Base-by-base conservation (phyloP, 1,139 yeast genomes). In the Scheffersomyces stambukii region DNA sequence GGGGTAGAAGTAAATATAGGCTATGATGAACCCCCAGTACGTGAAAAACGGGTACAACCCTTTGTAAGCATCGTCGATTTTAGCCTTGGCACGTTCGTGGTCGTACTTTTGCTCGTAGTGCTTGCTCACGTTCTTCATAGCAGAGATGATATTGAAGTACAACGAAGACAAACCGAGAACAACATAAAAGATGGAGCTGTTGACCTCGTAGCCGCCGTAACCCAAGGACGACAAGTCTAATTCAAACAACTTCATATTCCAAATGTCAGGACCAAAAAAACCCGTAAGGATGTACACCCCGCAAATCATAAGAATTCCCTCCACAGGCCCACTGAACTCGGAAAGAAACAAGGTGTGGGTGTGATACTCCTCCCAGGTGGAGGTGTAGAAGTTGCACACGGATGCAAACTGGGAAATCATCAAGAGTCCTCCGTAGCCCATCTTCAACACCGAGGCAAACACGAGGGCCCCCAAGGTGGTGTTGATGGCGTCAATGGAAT, bases 361-460 rank as follows among this genome's bases (percentile, higher is more conserved):
- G 48, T 88, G 93, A 52, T 75, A 89, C 51, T 88, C 96, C 59
- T 89, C 97, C 97, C 97, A 89, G 1, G 97, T 89, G 26, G 94
- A 81, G 33, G 85, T 58, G 52, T 88, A 89, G 52, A 89, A 89
- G 57, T 89, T 89, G 43, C 81, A 71, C 29, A 86, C 70, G 6
- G 89, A 65, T 6, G 82, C 81, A 55, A 86, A 83, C 52, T 86
- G 96, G 8, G 85, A 60, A 30, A 78, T 41, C 36, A 85, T 50
- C 24, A 83, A 63, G 38, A 73, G 48, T 61, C 78, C 72, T 5
- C 82, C 75, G 46, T 75, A 80, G 0, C 95, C 94, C 55, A 82
- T 62, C 35, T 81, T 81, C 23, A 80, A 66, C 7, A 77, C 86
- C 2, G 94, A 77, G 4, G 78, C 80, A 54, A 84, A 81, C 10